phyloP scores from a whole-genome alignment of 78 protist genomes.

The Tieghemostelium lacteum region DNA sequence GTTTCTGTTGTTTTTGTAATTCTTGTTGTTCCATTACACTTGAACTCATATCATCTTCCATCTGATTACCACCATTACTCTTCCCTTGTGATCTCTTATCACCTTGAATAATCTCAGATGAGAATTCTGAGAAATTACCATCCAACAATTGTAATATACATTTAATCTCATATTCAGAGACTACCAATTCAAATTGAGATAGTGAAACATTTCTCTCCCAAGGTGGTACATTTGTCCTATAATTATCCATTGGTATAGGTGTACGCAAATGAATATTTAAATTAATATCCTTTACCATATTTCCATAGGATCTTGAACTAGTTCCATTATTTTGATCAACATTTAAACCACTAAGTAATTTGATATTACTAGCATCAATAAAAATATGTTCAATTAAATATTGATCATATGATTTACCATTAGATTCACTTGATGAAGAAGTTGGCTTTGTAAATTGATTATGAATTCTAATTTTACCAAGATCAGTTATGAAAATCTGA shows the following conservation, averaged over 20 bases:
- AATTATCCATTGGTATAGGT: too few relatives aligned
- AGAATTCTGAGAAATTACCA: slow-evolving; percentile 66
- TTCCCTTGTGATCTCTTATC: not conserved
- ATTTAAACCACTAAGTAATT: slow-evolving; percentile 40
- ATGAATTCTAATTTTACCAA: slow-evolving; percentile 33
- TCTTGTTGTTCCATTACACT: not conserved
- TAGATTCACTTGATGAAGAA: not conserved
- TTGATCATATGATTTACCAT: not conserved
- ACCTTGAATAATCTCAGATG: slow-evolving; percentile 26
- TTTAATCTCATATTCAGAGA: slow-evolving; percentile 43
- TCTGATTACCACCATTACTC: not conserved
- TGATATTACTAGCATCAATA: slow-evolving; percentile 40
- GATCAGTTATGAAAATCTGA: slow-evolving; percentile 53
- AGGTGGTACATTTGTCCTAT: not conserved
- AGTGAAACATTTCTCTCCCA: slow-evolving; percentile 29
- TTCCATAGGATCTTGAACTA: slow-evolving; percentile 30
- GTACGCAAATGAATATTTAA: slow-evolving; percentile 22
- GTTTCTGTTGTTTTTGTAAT: not conserved
- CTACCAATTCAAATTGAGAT: slow-evolving; percentile 32
- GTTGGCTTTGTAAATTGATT: slow-evolving; percentile 15
- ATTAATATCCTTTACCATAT: slow-evolving; percentile 56
- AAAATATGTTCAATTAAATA: slow-evolving; percentile 18
- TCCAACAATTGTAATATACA: slow-evolving; percentile 44
- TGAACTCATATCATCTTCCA: slow-evolving; percentile 1
- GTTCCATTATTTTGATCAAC: not conserved